These are phyloP conservation scores for grape (Vitis vinifera) DNA, from an alignment of 164 flowering plant genomes.

Conservation along the genomic window ASM3070453v1 NC_081812.1:12285501-12286000, in stretches of 20 bases:
- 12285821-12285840: too few relatives aligned
- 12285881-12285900: too few relatives aligned
- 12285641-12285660: constrained; percentile 69
- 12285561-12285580: constrained; percentile 78
- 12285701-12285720: background rate
- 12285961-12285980: too few relatives aligned
- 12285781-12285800: too few relatives aligned
- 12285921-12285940: too few relatives aligned
- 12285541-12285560: constrained; percentile 86
- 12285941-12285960: too few relatives aligned
- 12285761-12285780: background rate
- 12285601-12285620: constrained; percentile 83
- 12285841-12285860: too few relatives aligned
- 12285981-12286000: too few relatives aligned
- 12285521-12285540: constrained; percentile 80
- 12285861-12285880: too few relatives aligned
- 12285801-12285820: too few relatives aligned
- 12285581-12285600: constrained; percentile 55
- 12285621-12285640: constrained; percentile 95
- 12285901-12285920: too few relatives aligned
- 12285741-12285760: constrained; percentile 3
- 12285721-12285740: constrained; percentile 1
- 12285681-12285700: constrained; percentile 3
- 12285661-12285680: constrained; percentile 1
- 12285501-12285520: constrained; percentile 88